Conservation (phyloP, 805 yeast species). For the Komagataella ulmi region DNA sequence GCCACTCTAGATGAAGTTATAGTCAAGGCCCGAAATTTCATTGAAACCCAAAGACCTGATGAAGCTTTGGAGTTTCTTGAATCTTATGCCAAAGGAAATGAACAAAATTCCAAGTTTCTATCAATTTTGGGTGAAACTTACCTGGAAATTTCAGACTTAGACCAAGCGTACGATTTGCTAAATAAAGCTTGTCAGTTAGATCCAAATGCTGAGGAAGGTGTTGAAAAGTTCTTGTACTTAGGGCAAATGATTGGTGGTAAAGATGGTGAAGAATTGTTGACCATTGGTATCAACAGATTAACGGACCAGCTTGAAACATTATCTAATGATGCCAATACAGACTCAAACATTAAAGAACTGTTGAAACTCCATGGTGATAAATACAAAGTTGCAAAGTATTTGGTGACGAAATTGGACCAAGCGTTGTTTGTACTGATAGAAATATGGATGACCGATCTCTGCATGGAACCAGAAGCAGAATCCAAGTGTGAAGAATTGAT, state of each 20-base stretch:
- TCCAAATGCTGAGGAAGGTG: slow-evolving; percentile 48
- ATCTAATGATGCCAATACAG: slow-evolving; percentile 2
- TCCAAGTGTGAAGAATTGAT: slow-evolving; percentile 61
- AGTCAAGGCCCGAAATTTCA: slow-evolving; percentile 26
- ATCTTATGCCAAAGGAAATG: slow-evolving; percentile 20
- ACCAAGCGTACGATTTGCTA: slow-evolving; percentile 58
- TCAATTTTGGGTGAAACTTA: slow-evolving; percentile 64
- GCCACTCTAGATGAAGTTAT: slow-evolving; percentile 8
- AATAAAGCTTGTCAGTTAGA: slow-evolving; percentile 53
- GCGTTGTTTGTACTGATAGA: slow-evolving; percentile 82
- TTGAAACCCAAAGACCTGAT: slow-evolving; percentile 36
- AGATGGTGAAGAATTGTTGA: slow-evolving; percentile 53
- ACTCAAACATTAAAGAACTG: background rate
- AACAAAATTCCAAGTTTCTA: slow-evolving; percentile 28
- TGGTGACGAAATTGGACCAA: slow-evolving; percentile 50
- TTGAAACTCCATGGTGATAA: background rate
- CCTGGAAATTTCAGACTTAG: slow-evolving; percentile 70
- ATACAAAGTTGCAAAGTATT: slow-evolving; percentile 16
- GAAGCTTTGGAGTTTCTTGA: slow-evolving; percentile 35
- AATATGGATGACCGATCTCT: slow-evolving; percentile 94
- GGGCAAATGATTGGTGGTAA: slow-evolving; percentile 85
- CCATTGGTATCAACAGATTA: slow-evolving; percentile 47
- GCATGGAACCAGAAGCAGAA: slow-evolving; percentile 91
- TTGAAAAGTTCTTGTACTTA: slow-evolving; percentile 75
- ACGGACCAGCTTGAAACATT: slow-evolving; percentile 22